A percentile compares a stretch with the other conserved stretches of the same genome.
Conservation (phyloP, 305 asterid genomes). For the Fraxinus xanthoxyloides region DNA sequence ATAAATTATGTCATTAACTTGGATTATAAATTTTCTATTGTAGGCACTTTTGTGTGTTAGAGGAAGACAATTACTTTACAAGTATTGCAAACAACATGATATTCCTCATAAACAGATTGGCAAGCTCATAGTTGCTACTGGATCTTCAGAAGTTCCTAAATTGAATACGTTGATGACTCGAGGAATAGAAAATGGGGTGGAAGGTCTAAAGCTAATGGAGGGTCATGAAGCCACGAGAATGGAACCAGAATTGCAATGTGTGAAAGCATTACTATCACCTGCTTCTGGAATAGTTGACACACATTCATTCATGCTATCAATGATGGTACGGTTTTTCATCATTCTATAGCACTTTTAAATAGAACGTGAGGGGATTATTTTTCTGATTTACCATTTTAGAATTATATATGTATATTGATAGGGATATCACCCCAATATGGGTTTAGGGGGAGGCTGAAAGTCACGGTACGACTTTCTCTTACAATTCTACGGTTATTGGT, state of each 20-base stretch:
- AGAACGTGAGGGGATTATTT: background rate
- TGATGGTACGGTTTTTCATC: slow-evolving; percentile 50
- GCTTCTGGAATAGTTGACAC: slow-evolving; percentile 70
- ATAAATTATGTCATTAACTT: background rate
- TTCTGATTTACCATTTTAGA: slow-evolving; percentile 34
- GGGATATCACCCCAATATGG: slow-evolving; percentile 40
- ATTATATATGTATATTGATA: slow-evolving; percentile 44
- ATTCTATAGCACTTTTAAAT: background rate
- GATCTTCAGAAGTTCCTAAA: slow-evolving; percentile 63
- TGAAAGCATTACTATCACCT: slow-evolving; percentile 68
- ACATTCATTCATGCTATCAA: slow-evolving; percentile 72
- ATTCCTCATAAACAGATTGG: slow-evolving; percentile 76
- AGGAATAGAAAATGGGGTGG: slow-evolving; percentile 72
- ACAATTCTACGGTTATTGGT: slow-evolving; percentile 63
- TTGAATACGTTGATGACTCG: slow-evolving; percentile 47
- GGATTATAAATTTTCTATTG: background rate
- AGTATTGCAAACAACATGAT: slow-evolving; percentile 59
- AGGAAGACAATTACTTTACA: slow-evolving; percentile 68
- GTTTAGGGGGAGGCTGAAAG: slow-evolving; percentile 92
- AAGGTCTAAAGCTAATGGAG: slow-evolving; percentile 60
- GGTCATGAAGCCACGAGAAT: slow-evolving; percentile 52
- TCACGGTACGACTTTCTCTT: slow-evolving; percentile 59
- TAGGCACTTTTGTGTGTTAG: slow-evolving; percentile 69
- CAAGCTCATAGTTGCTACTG: slow-evolving; percentile 83
- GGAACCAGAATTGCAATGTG: slow-evolving; percentile 70